phyloP scores from a whole-genome alignment of 768 basidiomycete species.

The Podaxis carcinomalis region DNA sequence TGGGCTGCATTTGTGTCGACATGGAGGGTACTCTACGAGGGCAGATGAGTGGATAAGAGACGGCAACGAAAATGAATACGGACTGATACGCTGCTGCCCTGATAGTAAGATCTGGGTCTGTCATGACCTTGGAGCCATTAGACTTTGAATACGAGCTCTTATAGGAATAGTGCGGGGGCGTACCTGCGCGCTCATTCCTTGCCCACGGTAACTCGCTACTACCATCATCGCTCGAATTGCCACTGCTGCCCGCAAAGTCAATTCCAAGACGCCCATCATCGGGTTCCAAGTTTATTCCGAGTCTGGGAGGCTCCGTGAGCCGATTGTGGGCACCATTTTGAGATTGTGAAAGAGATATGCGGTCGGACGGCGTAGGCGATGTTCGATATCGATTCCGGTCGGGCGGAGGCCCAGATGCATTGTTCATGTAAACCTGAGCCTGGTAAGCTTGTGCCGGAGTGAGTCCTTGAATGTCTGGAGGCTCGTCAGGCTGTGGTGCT shows the following conservation, averaged over 20 bases:
- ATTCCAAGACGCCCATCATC: constrained; percentile 56
- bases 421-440: constrained; percentile 60
- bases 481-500: constrained; percentile 41
- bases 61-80: constrained; percentile 9
- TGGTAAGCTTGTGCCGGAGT: constrained; percentile 82
- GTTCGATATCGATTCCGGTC: constrained; percentile 25
- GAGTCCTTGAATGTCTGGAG: constrained; percentile 51
- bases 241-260: constrained; percentile 40
- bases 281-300: constrained; percentile 42
- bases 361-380: constrained; percentile 24
- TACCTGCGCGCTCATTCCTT: constrained; percentile 39
- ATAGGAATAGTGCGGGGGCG: constrained; percentile 18
- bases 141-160: not conserved
- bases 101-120: constrained; percentile 2
- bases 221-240: constrained; percentile 38
- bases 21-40: constrained; percentile 39
- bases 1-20: constrained; percentile 48
- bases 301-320: constrained; percentile 28
- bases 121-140: not conserved
- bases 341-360: constrained; percentile 16
- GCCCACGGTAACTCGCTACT: constrained; percentile 62
- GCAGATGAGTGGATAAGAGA: constrained; percentile 7
- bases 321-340: constrained; percentile 21
- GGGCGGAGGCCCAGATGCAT: constrained; percentile 26
- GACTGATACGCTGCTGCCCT: constrained; percentile 1